A percentile compares a stretch with the other conserved stretches of the same genome.
Evolutionary conservation across 129 eudicot species (phyloP).

Genomic region (Flaveria robusta): DNA sequence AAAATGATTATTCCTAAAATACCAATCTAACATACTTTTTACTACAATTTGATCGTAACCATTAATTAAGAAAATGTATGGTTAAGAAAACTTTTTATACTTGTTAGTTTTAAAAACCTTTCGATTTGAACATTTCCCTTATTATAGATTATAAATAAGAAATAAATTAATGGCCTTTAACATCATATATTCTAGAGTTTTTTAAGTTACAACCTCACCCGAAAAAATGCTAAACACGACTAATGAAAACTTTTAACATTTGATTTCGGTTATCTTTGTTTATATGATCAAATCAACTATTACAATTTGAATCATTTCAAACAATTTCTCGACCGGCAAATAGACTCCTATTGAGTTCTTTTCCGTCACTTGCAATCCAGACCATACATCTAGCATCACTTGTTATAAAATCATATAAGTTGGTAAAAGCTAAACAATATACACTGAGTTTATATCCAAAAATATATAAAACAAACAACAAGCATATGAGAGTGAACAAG

Average conservation of each 20-base stretch:
- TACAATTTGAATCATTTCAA: neutral
- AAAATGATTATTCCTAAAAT: too few species aligned
- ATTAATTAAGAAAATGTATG: too few species aligned
- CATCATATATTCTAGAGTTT: too few species aligned
- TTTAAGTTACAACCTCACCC: too few species aligned
- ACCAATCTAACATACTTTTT: too few species aligned
- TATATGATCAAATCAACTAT: neutral
- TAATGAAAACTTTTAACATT: neutral
- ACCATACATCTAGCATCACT: neutral
- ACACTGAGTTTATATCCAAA: neutral
- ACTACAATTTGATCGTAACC: too few species aligned
- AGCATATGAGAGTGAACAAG: constrained; percentile 15
- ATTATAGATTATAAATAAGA: too few species aligned
- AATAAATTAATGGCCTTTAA: too few species aligned
- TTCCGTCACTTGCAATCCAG: neutral
- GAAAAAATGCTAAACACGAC: too few species aligned
- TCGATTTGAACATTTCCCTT: too few species aligned
- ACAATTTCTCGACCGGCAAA: neutral
- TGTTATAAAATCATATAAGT: neutral
- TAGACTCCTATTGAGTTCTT: neutral
- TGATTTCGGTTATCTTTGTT: neutral
- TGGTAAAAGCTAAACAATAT: neutral
- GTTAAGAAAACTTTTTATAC: too few species aligned
- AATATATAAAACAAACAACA: neutral
- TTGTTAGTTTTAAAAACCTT: too few species aligned